Base-by-base conservation (phyloP, 164 flowering plant species). In the Annona cherimola region DNA sequence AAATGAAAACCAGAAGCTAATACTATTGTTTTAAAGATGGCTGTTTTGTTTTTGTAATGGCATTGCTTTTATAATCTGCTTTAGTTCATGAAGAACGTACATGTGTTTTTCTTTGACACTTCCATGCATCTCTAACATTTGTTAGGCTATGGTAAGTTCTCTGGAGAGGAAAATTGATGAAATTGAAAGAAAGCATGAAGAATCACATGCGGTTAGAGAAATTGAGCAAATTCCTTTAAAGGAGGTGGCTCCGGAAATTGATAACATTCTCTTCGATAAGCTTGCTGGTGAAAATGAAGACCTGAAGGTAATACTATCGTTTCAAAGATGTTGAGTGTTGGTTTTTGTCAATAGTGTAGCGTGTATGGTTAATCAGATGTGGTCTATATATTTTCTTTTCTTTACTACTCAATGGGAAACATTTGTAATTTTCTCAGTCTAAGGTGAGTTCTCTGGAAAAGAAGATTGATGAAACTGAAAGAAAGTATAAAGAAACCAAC, bases 391-490 rank as follows among this genome's bases (percentile, higher is more conserved):
- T 18, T 61, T 14, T 61, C 19, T 16, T 7, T n/a, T 61, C 63
- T 61, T 61, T 61, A 9, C 18, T n/a, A 4, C 63, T 19, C 26
- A 7, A 64, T 41, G n/a, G 39, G 16, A 41, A 43, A 39, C 43
- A 63, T n/a, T 39, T 6, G 16, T 64, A 41, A 64, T 14, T 66
- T 40, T 16, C 19, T 8, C 19, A 91, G 97, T 84, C 78, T 20
- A 57, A 90, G 82, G 94, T 94, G 55, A 83, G 76, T 65, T 88
- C 98, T 63, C 79, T 96, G 73, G 99, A 96, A 76, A 81, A 83
- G 83, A 93, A 90, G 82, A 88, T 96, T 75, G 95, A 86, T 78
- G 98, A 91, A 77, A 86, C 97, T 3, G 98, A 91, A 84, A 91
- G 78, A 77, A 93, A 85, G 72, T 96, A 78, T 76, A 91, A 88